These are phyloP conservation scores for Brassica rapa DNA, from an alignment of 345 rosid species.

Conservation along the genomic window DNA sequence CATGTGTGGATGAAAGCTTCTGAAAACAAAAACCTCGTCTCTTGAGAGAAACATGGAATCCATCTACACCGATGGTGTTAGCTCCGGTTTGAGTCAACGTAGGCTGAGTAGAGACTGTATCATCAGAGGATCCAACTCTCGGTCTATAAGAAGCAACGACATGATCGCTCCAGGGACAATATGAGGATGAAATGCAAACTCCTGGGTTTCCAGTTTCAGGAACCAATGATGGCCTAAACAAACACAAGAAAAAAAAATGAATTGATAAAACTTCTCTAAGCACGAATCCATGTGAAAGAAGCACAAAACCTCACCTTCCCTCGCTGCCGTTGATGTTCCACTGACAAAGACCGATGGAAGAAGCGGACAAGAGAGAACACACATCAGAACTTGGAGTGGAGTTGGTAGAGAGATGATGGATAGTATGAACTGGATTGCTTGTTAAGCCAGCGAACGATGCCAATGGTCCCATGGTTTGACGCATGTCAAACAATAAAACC, in stretches of 20 bases:
- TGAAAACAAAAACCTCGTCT: conserved; percentile 47
- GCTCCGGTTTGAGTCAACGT: conserved; percentile 45
- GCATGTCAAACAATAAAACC: conserved; percentile 75
- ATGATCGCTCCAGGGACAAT: conserved; percentile 54
- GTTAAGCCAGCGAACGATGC: conserved; percentile 62
- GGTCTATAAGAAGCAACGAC: conserved; percentile 83
- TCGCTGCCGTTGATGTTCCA: conserved; percentile 63
- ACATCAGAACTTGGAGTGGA: conserved; percentile 43
- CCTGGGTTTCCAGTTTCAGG: conserved; percentile 63
- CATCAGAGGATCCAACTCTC: conserved; percentile 49
- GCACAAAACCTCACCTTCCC: conserved; percentile 54
- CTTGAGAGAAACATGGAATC: conserved; percentile 62
- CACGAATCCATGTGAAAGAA: not conserved
- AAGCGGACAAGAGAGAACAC: conserved; percentile 66
- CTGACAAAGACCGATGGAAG: conserved; percentile 74
- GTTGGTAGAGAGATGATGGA: conserved; percentile 51
- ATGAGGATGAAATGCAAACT: conserved; percentile 77
- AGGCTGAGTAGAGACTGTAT: conserved; percentile 49
- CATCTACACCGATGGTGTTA: conserved; percentile 49
- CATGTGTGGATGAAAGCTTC: conserved; percentile 48
- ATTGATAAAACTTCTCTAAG: not conserved
- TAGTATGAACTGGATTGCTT: conserved; percentile 74
- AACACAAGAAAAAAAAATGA: not conserved
- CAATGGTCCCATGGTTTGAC: conserved; percentile 66
- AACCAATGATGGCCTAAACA: conserved; percentile 60